Percentiles rank a stretch among this genome's conserved stretches.
Conservation (phyloP, 2,329 filamentous ascomycete species). For the Emydomyces testavorans region DNA sequence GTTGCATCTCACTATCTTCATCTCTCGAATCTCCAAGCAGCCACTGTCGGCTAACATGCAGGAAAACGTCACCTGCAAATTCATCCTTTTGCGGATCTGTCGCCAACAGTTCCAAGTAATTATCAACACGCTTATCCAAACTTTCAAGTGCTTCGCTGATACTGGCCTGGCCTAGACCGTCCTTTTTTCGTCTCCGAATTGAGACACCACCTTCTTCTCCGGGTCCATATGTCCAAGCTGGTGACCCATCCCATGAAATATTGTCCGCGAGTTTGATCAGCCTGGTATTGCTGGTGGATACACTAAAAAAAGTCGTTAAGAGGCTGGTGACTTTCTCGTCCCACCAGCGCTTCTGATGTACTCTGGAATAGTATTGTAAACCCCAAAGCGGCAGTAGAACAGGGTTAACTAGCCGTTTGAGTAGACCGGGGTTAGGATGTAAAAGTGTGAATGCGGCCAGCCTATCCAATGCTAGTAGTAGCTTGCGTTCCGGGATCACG, state of each 20-base stretch:
- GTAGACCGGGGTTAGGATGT: conserved; percentile 35
- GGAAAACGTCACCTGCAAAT: conserved; percentile 32
- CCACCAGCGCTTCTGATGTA: conserved; percentile 20
- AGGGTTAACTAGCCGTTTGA: conserved; percentile 32
- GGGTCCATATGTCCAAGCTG: conserved; percentile 28
- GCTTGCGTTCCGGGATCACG: conserved; percentile 22
- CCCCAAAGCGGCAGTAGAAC: conserved; percentile 35
- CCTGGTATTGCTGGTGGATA: conserved; percentile 28
- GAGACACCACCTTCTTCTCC: conserved; percentile 20
- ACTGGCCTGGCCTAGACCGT: conserved; percentile 18
- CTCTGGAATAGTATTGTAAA: conserved; percentile 28
- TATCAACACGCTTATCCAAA: conserved; percentile 29
- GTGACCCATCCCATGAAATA: conserved; percentile 32
- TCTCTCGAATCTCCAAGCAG: conserved; percentile 21
- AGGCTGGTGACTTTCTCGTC: conserved; percentile 26
- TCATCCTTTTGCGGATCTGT: conserved; percentile 33
- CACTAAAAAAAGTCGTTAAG: conserved; percentile 32
- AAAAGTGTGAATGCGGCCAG: conserved; percentile 29
- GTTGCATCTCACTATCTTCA: conserved; percentile 9
- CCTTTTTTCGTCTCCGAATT: conserved; percentile 21
- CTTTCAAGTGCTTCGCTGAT: conserved; percentile 27
- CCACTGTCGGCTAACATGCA: conserved; percentile 34
- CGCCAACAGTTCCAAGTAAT: conserved; percentile 28
- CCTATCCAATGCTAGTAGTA: conserved; percentile 27
- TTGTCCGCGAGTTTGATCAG: conserved; percentile 32